Base-by-base conservation (phyloP, 495 filamentous ascomycete species). In the Thermochaetoides thermophila region DNA sequence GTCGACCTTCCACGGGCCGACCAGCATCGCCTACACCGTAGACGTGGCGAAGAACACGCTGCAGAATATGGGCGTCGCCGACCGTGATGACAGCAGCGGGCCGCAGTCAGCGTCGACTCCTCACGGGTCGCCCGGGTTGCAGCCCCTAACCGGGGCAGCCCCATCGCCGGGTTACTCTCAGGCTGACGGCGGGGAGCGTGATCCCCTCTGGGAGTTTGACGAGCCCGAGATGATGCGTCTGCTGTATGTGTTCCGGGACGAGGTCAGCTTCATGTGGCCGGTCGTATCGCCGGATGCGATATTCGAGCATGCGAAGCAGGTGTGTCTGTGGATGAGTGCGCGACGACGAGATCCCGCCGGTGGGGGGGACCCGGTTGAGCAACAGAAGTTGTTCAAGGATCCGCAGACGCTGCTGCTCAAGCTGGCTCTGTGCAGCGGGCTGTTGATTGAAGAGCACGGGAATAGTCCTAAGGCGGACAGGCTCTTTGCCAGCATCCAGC, bases 191-290 rank as follows among this genome's bases (percentile, higher is more conserved):
- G n/a, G n/a, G n/a, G n/a, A n/a, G n/a, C n/a, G n/a, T n/a, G 84
- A 92, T 59, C 80, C 82, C 1, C 69, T 92, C 27, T 85, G 80
- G 78, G 56, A 67, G 7, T 64, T 84, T 18, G 65, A 63, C 17
- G 73, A 74, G 40, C 70, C 81, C 17, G 81, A 89, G 42, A 71
- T 82, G 32, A 42, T 81, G 9, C 69, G 79, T 1, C 57, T 92
- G 5, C 79, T 76, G 39, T 59, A 66, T 7, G 65, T 84, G 5
- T 82, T 81, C 43, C 77, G 85, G 33, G 81, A 92, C 50, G 84
- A 89, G 50, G 74, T 87, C 31, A 79, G 79, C 7, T 65, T 84
- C 33, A 87, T 87, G 81, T 87, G 87, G 52, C 83, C 83, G 1
- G 64, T 92, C 9, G 53, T 89, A 14, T 63, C 79, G 36, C 80